These are phyloP conservation scores for Colletotrichum caudatum DNA, from an alignment of 2,329 filamentous ascomycete species.

Conservation along the genomic window DNA sequence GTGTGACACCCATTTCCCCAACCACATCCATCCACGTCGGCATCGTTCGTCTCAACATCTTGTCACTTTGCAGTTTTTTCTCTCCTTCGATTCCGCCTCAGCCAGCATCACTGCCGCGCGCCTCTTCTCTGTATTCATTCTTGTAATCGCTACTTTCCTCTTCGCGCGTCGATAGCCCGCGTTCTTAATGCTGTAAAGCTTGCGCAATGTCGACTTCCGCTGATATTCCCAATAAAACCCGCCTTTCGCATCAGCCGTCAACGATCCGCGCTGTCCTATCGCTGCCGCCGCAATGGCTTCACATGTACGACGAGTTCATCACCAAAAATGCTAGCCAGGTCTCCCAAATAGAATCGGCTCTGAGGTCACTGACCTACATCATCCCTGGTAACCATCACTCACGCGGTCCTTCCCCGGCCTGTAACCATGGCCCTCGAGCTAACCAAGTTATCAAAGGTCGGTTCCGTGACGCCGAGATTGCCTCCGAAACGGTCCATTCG, in stretches of 20 bases:
- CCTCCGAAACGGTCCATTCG: slow-evolving; percentile 91
- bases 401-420: background rate
- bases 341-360: slow-evolving; percentile 91
- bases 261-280: slow-evolving; percentile 57
- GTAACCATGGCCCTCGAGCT: background rate
- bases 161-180: slow-evolving; percentile 1
- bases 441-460: slow-evolving; percentile 66
- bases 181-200: slow-evolving; percentile 15
- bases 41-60: slow-evolving; percentile 1
- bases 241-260: slow-evolving; percentile 33
- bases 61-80: slow-evolving; percentile 6
- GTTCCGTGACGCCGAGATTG: slow-evolving; percentile 92
- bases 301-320: slow-evolving; percentile 89
- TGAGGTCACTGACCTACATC: slow-evolving; percentile 94
- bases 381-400: slow-evolving; percentile 75
- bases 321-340: slow-evolving; percentile 94
- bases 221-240: slow-evolving; percentile 39
- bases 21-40: slow-evolving; percentile 2
- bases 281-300: slow-evolving; percentile 74
- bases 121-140: background rate
- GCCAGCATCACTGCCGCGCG: slow-evolving; percentile 1
- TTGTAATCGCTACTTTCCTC: background rate
- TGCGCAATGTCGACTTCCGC: slow-evolving; percentile 40
- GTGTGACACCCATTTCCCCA: slow-evolving; percentile 1
- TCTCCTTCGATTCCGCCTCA: background rate